phyloP scores from a whole-genome alignment of 306 rosid genomes.

The Myrica gale region DNA sequence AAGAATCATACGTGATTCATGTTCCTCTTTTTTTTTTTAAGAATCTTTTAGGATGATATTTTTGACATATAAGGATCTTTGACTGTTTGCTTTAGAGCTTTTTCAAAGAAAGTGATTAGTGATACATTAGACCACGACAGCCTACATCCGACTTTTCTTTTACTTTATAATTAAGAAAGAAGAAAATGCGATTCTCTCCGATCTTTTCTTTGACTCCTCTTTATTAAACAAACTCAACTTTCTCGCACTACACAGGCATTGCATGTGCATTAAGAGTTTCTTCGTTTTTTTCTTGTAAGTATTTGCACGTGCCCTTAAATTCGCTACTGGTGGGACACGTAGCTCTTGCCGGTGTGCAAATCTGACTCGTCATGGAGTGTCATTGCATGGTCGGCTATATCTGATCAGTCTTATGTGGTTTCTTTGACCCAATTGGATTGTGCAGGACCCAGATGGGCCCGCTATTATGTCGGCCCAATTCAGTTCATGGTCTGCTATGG shows the following conservation, averaged over 20 bases:
- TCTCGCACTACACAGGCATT: background rate
- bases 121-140: background rate
- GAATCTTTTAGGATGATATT: too few relatives aligned
- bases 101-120: too few relatives aligned
- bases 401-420: background rate
- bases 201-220: background rate
- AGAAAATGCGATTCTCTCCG: background rate
- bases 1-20: background rate
- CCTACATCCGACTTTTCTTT: background rate
- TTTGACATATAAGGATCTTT: too few relatives aligned
- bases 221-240: background rate
- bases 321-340: too few relatives aligned
- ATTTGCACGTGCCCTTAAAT: background rate
- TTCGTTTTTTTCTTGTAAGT: background rate
- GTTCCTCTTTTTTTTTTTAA: too few relatives aligned
- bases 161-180: too few relatives aligned
- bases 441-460: constrained; percentile 69
- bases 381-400: background rate
- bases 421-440: background rate
- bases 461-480: constrained; percentile 68
- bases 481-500: constrained; percentile 71
- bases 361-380: too few relatives aligned
- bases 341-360: too few relatives aligned
- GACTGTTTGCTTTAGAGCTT: too few relatives aligned
- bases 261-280: background rate